These are phyloP conservation scores for Lactarius akahatsu DNA, from an alignment of 768 basidiomycete genomes.

Conservation along the genomic window DNA sequence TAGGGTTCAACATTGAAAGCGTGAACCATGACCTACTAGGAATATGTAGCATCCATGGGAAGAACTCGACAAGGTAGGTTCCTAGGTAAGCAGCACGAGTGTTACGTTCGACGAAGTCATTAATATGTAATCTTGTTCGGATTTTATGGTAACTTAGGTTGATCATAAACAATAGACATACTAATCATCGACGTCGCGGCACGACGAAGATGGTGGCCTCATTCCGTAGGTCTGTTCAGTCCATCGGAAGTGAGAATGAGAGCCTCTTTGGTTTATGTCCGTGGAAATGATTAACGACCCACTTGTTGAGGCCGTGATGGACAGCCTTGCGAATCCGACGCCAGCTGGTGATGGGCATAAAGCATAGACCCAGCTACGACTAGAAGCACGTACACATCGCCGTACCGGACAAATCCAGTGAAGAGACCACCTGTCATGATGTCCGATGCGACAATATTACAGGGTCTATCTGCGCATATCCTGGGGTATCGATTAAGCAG, in stretches of 20 bases:
- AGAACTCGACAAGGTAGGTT: constrained; percentile 18
- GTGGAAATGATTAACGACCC: background rate
- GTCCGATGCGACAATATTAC: constrained; percentile 6
- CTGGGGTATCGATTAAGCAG: constrained; percentile 14
- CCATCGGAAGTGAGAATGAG: background rate
- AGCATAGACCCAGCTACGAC: background rate
- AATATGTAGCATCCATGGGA: constrained; percentile 17
- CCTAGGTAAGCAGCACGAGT: constrained; percentile 7
- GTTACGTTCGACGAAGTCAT: background rate
- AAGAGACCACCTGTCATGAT: constrained; percentile 6
- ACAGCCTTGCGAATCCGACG: constrained; percentile 6
- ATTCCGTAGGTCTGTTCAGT: background rate
- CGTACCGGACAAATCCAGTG: background rate
- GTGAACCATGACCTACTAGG: constrained; percentile 10
- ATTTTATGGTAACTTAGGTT: background rate
- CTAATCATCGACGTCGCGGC: constrained; percentile 7
- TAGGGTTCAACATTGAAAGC: background rate
- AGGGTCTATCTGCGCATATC: constrained; percentile 16
- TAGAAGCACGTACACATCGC: background rate
- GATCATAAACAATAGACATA: constrained; percentile 8
- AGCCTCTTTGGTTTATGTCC: background rate
- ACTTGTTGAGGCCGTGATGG: background rate
- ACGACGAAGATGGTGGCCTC: constrained; percentile 5
- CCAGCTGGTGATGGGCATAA: constrained; percentile 1
- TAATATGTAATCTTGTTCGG: background rate